Evolutionary conservation across 2,329 filamentous ascomycete genomes (phyloP).

Genomic region (Nakataea oryzae): DNA sequence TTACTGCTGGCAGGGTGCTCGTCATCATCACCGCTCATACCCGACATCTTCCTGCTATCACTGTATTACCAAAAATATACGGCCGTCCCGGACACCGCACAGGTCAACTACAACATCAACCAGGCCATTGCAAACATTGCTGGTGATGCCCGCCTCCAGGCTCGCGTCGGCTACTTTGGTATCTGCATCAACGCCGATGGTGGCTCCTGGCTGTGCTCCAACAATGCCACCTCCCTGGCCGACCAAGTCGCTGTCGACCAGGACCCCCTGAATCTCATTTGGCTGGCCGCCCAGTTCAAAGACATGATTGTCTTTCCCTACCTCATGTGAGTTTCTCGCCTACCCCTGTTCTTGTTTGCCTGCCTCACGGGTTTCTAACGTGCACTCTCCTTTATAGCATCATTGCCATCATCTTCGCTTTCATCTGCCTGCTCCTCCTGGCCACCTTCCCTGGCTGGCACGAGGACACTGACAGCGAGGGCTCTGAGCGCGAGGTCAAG

Average conservation of each 20-base stretch:
- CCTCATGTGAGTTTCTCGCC: constrained; percentile 57
- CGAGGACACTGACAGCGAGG: constrained; percentile 71
- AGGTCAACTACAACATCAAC: constrained; percentile 83
- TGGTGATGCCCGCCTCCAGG: constrained; percentile 71
- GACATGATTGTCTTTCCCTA: constrained; percentile 98
- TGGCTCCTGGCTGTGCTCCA: constrained; percentile 87
- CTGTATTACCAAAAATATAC: constrained; percentile 89
- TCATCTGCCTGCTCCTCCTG: constrained; percentile 87
- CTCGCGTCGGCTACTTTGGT: constrained; percentile 93
- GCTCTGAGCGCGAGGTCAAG: constrained; percentile 83
- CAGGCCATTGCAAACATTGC: constrained; percentile 85
- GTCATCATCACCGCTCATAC: constrained; percentile 89
- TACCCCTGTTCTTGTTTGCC: not conserved
- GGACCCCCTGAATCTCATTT: constrained; percentile 93
- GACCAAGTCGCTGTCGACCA: constrained; percentile 83
- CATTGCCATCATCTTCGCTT: constrained; percentile 94
- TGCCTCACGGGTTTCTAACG: constrained; percentile 7
- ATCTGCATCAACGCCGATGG: constrained; percentile 91
- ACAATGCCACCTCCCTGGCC: constrained; percentile 89
- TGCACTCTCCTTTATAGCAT: constrained; percentile 47
- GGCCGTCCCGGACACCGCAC: constrained; percentile 70
- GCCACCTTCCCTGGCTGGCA: constrained; percentile 98
- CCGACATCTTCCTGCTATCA: constrained; percentile 94
- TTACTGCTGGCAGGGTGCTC: constrained; percentile 91
- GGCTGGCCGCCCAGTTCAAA: constrained; percentile 95